Base-by-base conservation (phyloP, 2,329 filamentous ascomycete genomes). In the Alternaria burnsii region DNA sequence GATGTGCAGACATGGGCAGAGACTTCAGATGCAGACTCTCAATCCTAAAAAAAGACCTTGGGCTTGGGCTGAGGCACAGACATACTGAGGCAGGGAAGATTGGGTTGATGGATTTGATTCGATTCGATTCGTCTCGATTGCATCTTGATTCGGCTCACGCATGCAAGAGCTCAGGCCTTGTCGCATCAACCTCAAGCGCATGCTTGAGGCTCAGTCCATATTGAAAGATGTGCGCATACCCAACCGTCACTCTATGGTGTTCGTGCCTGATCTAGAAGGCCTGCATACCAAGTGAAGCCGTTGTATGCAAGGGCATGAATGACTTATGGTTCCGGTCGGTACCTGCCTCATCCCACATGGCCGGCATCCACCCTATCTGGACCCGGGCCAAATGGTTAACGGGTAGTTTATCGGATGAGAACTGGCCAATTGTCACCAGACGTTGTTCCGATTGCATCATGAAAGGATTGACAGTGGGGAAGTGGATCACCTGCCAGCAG, bases 271-370 rank as follows among this genome's bases (percentile, higher is more conserved):
- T 43, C 10, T 12, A 51, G n/a, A 55, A 50, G 7, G 12, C 52
- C 28, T 51, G 52, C 52, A 51, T 52, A n/a, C 2, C 32, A 20
- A 18, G 1, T 24, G 26, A 34, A 55, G 20, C 8, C 28, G 42
- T 50, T 38, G 18, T 28, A 28, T 14, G 44, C 18, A 36, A 24
- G 28, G 12, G 53, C 52, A 41, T 43, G 32, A 16, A 56, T 46
- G 30, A 52, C 18, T 34, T 42, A 22, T 22, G 18, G 42, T 42
- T 55, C 24, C 36, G 28, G n/a, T 54, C 38, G 52, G 57, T 59
- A 44, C 57, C 57, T 56, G 57, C 52, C 48, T 56, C 26, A 22
- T 26, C 26, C 12, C 26, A 30, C 41, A 48, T 16, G 38, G 24
- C 4, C 38, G 51, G n/a, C 32, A 38, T 34, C 32, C 20, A 14